Evolutionary conservation across 1,139 yeast genomes (phyloP).

Genomic region (Nematodospora anomalae): DNA sequence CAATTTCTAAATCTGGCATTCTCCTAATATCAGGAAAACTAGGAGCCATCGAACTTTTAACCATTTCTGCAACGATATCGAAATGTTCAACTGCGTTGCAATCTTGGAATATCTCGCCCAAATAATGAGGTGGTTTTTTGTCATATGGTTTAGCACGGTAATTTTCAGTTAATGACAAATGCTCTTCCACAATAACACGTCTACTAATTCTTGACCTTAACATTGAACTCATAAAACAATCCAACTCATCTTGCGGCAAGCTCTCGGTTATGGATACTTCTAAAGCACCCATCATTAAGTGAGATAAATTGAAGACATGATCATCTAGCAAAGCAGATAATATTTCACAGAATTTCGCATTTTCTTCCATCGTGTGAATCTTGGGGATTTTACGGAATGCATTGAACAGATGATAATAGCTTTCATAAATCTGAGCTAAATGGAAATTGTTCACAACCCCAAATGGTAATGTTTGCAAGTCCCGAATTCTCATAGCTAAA

Average conservation of each 20-base stretch:
- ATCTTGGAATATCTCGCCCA: slow-evolving; percentile 83
- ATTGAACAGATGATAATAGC: slow-evolving; percentile 85
- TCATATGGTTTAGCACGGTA: slow-evolving; percentile 47
- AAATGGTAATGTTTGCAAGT: slow-evolving; percentile 80
- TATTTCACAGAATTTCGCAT: slow-evolving; percentile 65
- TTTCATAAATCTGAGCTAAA: slow-evolving; percentile 82
- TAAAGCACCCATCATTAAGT: slow-evolving; percentile 88
- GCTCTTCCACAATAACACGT: slow-evolving; percentile 89
- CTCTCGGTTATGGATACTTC: slow-evolving; percentile 70
- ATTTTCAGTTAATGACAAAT: slow-evolving; percentile 70
- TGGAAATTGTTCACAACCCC: slow-evolving; percentile 84
- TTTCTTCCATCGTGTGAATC: slow-evolving; percentile 69
- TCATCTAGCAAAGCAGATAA: slow-evolving; percentile 67
- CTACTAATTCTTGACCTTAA: slow-evolving; percentile 84
- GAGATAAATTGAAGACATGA: slow-evolving; percentile 79
- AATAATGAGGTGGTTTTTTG: slow-evolving; percentile 61
- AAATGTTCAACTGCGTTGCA: slow-evolving; percentile 77
- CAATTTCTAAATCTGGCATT: slow-evolving; percentile 73
- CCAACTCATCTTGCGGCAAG: slow-evolving; percentile 64
- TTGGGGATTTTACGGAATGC: slow-evolving; percentile 72
- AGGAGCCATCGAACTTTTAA: slow-evolving; percentile 44
- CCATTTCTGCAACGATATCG: slow-evolving; percentile 49
- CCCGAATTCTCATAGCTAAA: slow-evolving; percentile 75
- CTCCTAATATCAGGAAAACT: slow-evolving; percentile 48
- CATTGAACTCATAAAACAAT: slow-evolving; percentile 71